These are phyloP conservation scores for Berkeleyomyces rouxiae DNA, from an alignment of 2,329 filamentous ascomycete genomes.

Conservation along the genomic window DNA sequence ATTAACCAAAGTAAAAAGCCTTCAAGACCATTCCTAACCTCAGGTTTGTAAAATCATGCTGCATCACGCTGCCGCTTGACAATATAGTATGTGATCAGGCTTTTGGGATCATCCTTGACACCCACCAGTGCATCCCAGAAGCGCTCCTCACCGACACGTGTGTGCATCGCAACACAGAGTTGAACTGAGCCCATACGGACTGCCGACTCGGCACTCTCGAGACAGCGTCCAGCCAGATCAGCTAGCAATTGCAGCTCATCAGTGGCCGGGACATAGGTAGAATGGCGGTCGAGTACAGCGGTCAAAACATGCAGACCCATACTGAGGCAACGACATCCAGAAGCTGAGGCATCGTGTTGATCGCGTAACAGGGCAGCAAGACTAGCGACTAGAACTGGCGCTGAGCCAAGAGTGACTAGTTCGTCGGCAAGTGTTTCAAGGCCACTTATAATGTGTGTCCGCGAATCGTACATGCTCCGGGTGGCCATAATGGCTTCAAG, in stretches of 20 bases:
- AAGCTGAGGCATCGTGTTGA: conserved; percentile 25
- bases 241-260: conserved; percentile 35
- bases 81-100: conserved; percentile 66
- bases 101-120: conserved; percentile 56
- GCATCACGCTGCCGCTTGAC: conserved; percentile 49
- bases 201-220: conserved; percentile 43
- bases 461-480: conserved; percentile 48
- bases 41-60: background rate
- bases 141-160: conserved; percentile 36
- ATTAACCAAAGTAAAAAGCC: background rate
- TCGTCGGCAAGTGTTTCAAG: conserved; percentile 59
- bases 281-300: conserved; percentile 35
- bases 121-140: conserved; percentile 55
- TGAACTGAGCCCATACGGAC: conserved; percentile 63
- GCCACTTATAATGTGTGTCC: conserved; percentile 56
- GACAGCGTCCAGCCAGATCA: conserved; percentile 35
- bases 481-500: conserved; percentile 51
- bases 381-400: conserved; percentile 40
- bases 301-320: conserved; percentile 49
- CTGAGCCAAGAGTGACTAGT: conserved; percentile 48
- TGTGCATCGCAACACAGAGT: conserved; percentile 57
- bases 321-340: conserved; percentile 36
- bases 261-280: conserved; percentile 33
- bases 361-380: conserved; percentile 32
- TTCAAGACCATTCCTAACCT: background rate